Evolutionary conservation across 176 grass and related monocot genomes (phyloP), one percentile per base, ranked within the genome.

Genomic region (Zea mays): DNA sequence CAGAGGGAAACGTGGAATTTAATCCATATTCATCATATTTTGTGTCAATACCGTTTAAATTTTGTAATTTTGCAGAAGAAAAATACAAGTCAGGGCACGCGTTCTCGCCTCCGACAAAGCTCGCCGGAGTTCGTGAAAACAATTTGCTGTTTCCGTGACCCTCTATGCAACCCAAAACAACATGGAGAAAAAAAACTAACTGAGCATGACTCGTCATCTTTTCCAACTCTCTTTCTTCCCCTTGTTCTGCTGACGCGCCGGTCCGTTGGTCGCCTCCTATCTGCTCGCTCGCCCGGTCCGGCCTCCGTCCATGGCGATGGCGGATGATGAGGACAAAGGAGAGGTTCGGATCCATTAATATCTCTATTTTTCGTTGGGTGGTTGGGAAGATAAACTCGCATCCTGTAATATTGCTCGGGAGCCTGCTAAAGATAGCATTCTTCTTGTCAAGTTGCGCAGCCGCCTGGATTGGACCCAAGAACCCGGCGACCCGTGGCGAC

Each of bases 361-460:
- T 38, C 16, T 60, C 11, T 60, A 27, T 20, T 20, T 38, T 68
- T 54, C 40, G 60, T 68, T 69, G 0, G 62, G 62, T 84, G 45
- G 81, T 48, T 73, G 27, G 48, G 58, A 19, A 16, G 37, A 34
- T 74, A 15, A 40, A 35, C 21, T 36, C 78, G 65, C 44, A 54
- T 73, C 68, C 54, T 58, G n/a, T 1, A 19, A 56, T 52, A 7
- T 34, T 12, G 58, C 62, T 43, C 85, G 16, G 50, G 54, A 17
- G 55, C 20, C 64, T 70, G 45, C 81, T 84, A 84, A 88, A 88
- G 81, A 88, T 88, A 71, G 86, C 46, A 75, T 80, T 82, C 27
- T 27, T 68, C 8, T 72, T 64, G 39, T 51, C 13, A 68, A 38
- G 69, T 80, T 45, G 70, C 59, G 71, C 86, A 84, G 71, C 70